Base-by-base conservation (phyloP, 1,139 yeast species). In the Geotrichum siamense region DNA sequence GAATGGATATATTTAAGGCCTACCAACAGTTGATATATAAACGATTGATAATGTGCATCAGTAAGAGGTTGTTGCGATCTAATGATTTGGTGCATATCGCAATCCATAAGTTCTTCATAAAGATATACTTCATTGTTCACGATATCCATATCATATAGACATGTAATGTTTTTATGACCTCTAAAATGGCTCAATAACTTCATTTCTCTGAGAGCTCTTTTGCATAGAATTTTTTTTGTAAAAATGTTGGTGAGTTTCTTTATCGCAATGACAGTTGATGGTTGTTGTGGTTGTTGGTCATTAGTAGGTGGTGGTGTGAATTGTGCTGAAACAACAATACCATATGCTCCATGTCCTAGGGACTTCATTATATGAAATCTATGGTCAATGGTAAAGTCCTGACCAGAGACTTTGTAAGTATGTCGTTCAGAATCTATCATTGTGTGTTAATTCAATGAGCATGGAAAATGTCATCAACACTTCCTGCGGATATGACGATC, bases 71-170 rank as follows among this genome's bases (percentile, higher is more conserved):
- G 98, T 23, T 89, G 87, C 2, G 95, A 85, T 54, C 94, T 73
- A 49, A 91, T 91, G 58, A 91, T 91, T 62, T 91, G 97, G 61
- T 89, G 96, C 85, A 91, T 81, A 62, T 91, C 98, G 65, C 97
- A 91, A 63, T 91, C 98, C 96, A 91, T 87, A 53, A 87, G 69
- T 63, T 89, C 96, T 63, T 91, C 97, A 59, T 91, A 91, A 5
- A 91, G 70, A 55, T 91, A 91, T 12, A 91, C 75, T 58, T 94
- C 98, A 63, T 89, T 87, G 43, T 82, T 82, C 33, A 89, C 86
- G 47, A 91, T 84, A 64, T 91, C 98, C 67, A 89, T 74, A 63
- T 91, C 97, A 61, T 89, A 91, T 30, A 91, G 70, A 60, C 96
- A 86, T 10, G 96, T 87, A 60, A 91, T 91, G 34, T 38, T 37